These are phyloP conservation scores for Botrytis porri DNA, from an alignment of 2,329 filamentous ascomycete species.

Conservation along the genomic window DNA sequence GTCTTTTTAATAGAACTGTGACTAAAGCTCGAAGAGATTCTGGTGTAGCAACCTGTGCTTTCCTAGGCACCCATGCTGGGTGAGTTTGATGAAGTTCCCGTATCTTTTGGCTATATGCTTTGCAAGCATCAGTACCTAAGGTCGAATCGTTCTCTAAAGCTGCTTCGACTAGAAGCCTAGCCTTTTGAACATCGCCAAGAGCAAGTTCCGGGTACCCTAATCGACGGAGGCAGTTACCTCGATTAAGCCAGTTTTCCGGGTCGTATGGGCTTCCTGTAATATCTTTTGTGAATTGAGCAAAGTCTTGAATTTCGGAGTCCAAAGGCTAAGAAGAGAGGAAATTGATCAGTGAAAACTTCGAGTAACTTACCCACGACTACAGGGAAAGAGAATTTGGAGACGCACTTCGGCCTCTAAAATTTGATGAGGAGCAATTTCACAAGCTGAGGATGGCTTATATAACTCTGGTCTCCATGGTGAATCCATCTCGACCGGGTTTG, in stretches of 20 bases:
- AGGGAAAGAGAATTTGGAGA: conserved; percentile 17
- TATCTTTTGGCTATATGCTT: conserved; percentile 31
- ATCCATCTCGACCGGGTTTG: conserved; percentile 22
- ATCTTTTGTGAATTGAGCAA: conserved; percentile 26
- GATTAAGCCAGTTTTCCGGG: conserved; percentile 33
- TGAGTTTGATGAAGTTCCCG: conserved; percentile 31
- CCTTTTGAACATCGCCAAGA: conserved; percentile 37
- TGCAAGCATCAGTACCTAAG: conserved; percentile 32
- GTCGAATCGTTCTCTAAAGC: conserved; percentile 22
- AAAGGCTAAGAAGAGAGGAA: conserved; percentile 24
- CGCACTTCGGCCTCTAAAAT: conserved; percentile 29
- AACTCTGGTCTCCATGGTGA: conserved; percentile 26
- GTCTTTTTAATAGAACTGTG: conserved; percentile 28
- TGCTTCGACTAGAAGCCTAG: conserved; percentile 36
- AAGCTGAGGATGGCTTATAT: conserved; percentile 30
- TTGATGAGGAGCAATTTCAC: conserved; percentile 28
- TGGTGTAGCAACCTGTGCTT: conserved; percentile 27
- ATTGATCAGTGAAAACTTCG: conserved; percentile 21
- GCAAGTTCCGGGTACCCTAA: conserved; percentile 38
- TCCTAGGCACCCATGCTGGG: conserved; percentile 29
- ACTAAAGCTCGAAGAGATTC: conserved; percentile 26
- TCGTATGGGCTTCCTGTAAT: conserved; percentile 32
- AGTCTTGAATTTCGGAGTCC: conserved; percentile 25
- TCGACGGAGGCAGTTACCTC: conserved; percentile 31
- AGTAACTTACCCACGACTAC: background rate